Conservation (phyloP, 345 rosid genomes). For the Acer negundo region DNA sequence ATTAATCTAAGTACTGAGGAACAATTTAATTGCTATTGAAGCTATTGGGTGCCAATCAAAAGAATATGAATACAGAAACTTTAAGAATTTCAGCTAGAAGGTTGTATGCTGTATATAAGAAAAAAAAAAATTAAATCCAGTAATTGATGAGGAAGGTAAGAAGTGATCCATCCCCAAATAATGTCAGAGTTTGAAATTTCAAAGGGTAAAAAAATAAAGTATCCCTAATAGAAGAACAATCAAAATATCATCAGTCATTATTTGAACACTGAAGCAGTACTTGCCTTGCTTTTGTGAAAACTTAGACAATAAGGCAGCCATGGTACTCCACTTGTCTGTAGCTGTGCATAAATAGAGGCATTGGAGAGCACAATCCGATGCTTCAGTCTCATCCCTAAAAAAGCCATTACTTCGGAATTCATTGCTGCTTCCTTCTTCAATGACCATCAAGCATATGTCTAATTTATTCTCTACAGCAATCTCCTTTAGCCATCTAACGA, state of each 20-base stretch:
- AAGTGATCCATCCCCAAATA: neutral
- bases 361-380: constrained; percentile 76
- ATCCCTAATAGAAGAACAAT: neutral
- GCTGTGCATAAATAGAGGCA: constrained; percentile 72
- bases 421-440: constrained; percentile 84
- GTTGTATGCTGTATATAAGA: neutral
- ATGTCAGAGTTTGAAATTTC: neutral
- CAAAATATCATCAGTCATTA: neutral
- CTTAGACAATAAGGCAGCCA: constrained; percentile 79
- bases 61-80: neutral
- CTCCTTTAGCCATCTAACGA: constrained; percentile 91
- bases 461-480: constrained; percentile 66
- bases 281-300: constrained; percentile 79
- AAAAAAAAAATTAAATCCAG: neutral
- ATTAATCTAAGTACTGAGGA: neutral
- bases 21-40: neutral
- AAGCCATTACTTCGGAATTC: constrained; percentile 50
- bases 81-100: neutral
- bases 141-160: neutral
- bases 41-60: neutral
- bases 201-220: neutral
- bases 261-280: constrained; percentile 17
- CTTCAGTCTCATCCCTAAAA: constrained; percentile 77
- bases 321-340: constrained; percentile 82
- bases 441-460: constrained; percentile 72